Percentiles rank a stretch among this genome's conserved stretches.
phyloP scores from a whole-genome alignment of 345 rosid genomes.

The Cardamine occulta region DNA sequence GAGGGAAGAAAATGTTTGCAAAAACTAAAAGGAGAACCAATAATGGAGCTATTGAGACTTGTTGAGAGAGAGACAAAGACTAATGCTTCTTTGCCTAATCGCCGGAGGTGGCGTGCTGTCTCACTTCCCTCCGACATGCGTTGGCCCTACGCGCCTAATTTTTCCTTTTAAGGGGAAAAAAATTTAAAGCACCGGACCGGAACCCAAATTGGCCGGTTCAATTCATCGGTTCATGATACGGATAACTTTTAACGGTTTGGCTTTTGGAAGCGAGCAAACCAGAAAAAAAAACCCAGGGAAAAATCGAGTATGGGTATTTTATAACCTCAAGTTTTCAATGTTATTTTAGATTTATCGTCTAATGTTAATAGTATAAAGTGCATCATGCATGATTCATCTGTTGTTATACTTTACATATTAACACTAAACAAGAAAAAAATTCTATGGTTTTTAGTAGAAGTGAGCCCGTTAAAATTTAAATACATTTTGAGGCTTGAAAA shows the following conservation, averaged over 20 bases:
- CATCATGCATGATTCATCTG: background rate
- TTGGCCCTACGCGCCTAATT: constrained; percentile 34
- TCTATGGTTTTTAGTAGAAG: background rate
- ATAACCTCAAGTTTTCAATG: background rate
- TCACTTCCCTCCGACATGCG: constrained; percentile 40
- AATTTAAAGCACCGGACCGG: background rate
- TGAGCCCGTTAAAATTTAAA: background rate
- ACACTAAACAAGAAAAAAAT: background rate
- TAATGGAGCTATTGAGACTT: constrained; percentile 34
- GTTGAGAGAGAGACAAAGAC: constrained; percentile 27
- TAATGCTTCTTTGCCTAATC: constrained; percentile 45
- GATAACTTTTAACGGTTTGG: constrained; percentile 10
- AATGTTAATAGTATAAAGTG: background rate
- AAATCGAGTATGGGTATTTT: background rate
- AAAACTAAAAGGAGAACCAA: constrained; percentile 20
- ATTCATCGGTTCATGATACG: background rate
- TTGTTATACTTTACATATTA: background rate
- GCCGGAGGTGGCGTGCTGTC: constrained; percentile 40
- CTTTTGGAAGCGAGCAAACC: background rate
- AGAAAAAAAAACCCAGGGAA: background rate
- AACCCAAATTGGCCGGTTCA: constrained; percentile 20
- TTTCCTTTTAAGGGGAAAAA: background rate
- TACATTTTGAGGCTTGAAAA: background rate
- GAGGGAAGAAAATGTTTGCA: constrained; percentile 31
- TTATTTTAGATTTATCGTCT: background rate